Base-by-base conservation (phyloP, 768 basidiomycete genomes). In the Suillus plorans region DNA sequence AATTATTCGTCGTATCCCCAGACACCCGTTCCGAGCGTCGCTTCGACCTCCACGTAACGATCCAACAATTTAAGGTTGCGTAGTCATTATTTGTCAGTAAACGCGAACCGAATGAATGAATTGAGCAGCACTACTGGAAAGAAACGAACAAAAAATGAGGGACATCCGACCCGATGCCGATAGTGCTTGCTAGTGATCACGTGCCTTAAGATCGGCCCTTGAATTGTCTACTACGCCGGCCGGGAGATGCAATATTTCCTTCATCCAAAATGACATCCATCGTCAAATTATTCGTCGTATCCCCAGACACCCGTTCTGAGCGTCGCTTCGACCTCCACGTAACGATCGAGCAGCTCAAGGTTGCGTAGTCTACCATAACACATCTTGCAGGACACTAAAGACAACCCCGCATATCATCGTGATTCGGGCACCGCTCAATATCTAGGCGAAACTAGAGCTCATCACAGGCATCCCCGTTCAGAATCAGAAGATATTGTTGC, bases 21-120 rank as follows among this genome's bases (percentile, higher is more conserved):
- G 94, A 97, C 72, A 97, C 95, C 2, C 90, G 86, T 68, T 94
- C 94, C 0, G 97, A 99, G 77, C 86, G 97, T 56, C 85, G 91
- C 0, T 86, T 94, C 66, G 92, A 95, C 70, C 85, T 88, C 31
- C 85, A 88, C 67, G 78, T 88, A 37, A 90, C 91, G 0, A 82
- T 98, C 58, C 82, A 82, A 41, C 85, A 91, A 69, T 87, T 98
- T 68, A 98, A 97, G 86, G 95, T 94, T 34, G 57, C 61, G 69
- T 68, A 66, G 63, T 50, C 47, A n/a, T n/a, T n/a, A n/a, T n/a
- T n/a, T n/a, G n/a, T n/a, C n/a, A n/a, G n/a, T n/a, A n/a, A n/a
- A n/a, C n/a, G n/a, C n/a, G n/a, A n/a, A n/a, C n/a, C n/a, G n/a
- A n/a, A n/a, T n/a, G n/a, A n/a, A n/a, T n/a, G n/a, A n/a, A n/a